phyloP scores from a whole-genome alignment of 2,329 filamentous ascomycete genomes.

The Epichloe gansuensis region DNA sequence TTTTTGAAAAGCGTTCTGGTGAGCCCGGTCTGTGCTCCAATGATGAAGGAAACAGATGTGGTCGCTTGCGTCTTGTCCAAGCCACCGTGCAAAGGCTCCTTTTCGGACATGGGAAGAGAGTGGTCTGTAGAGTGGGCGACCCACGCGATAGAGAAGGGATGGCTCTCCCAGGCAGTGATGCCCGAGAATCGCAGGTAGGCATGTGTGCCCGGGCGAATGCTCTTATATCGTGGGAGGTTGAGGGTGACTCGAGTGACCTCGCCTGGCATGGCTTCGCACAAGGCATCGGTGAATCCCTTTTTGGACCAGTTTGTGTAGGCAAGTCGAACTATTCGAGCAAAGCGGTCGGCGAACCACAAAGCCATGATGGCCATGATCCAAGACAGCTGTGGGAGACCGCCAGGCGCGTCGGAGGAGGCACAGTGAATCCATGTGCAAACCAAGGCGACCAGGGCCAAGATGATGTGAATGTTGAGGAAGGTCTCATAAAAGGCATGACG shows the following conservation, averaged over 20 bases:
- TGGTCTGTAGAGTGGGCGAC: slow-evolving; percentile 40
- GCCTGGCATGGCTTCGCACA: slow-evolving; percentile 54
- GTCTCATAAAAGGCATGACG: slow-evolving; percentile 96
- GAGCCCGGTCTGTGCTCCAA: slow-evolving; percentile 78
- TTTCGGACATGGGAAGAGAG: slow-evolving; percentile 27
- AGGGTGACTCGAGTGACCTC: slow-evolving; percentile 60
- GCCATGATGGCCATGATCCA: slow-evolving; percentile 63
- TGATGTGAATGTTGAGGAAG: slow-evolving; percentile 77
- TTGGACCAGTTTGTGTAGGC: slow-evolving; percentile 53
- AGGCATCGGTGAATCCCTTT: slow-evolving; percentile 47
- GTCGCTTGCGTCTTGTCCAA: slow-evolving; percentile 27
- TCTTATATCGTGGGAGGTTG: slow-evolving; percentile 52
- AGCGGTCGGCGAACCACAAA: slow-evolving; percentile 66
- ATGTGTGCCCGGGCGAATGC: slow-evolving; percentile 58
- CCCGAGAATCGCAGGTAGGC: slow-evolving; percentile 60
- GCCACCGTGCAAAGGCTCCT: slow-evolving; percentile 24
- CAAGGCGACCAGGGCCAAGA: slow-evolving; percentile 56
- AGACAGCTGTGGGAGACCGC: slow-evolving; percentile 55
- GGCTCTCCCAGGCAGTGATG: slow-evolving; percentile 56
- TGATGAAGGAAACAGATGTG: slow-evolving; percentile 62
- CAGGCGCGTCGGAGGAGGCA: slow-evolving; percentile 40
- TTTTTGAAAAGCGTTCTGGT: slow-evolving; percentile 69
- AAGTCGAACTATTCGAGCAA: slow-evolving; percentile 48
- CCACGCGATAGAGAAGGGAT: slow-evolving; percentile 72
- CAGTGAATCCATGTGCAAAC: slow-evolving; percentile 70